Base-by-base conservation (phyloP, 1,284 basidiomycete species). In the Phellinidium pouzarii region DNA sequence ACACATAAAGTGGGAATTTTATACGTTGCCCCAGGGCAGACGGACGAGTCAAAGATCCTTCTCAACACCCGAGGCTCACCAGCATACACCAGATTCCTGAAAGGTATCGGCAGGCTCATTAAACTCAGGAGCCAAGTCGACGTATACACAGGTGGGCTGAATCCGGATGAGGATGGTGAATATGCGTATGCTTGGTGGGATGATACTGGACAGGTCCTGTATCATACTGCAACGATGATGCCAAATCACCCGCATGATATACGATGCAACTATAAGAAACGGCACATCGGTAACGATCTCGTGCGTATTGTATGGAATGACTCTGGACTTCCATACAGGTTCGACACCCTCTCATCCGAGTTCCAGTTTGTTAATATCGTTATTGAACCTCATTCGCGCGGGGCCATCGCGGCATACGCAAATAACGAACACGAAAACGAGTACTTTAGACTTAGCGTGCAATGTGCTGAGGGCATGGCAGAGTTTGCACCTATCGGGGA, bases 131-230 rank as follows among this genome's bases (percentile, higher is more conserved):
- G 89, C 4, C 92, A 94, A 68, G 77, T 84, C 9, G 94, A 97
- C 64, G 84, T 98, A n/a, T 97, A 95, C 67, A 89, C 87, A 1
- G 95, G 94, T 25, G 94, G 94, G 1, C 76, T 99, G 27, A 88
- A 95, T 66, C 82, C 88, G 4, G 84, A 89, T 59, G 83, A 87
- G 61, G 94, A 98, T 65, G 84, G 88, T 20, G 92, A 98, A 67
- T 95, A 93, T 63, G 90, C 93, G 0, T 99, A 99, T 64, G 94
- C 94, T 0, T 99, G 95, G 94, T 94, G 93, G 87, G 94, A 99
- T 68, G 94, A 97, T 63, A 94, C 97, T 42, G 86, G 88, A 14
- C 96, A 99, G 65, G 83, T 97, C 55, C 78, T 97, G 49, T 99
- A 92, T 68, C 96, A 99, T 68, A 88, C 93, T 1, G 90, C 95